phyloP scores from a whole-genome alignment of 2,329 filamentous ascomycete genomes.

The Alternaria rosae region DNA sequence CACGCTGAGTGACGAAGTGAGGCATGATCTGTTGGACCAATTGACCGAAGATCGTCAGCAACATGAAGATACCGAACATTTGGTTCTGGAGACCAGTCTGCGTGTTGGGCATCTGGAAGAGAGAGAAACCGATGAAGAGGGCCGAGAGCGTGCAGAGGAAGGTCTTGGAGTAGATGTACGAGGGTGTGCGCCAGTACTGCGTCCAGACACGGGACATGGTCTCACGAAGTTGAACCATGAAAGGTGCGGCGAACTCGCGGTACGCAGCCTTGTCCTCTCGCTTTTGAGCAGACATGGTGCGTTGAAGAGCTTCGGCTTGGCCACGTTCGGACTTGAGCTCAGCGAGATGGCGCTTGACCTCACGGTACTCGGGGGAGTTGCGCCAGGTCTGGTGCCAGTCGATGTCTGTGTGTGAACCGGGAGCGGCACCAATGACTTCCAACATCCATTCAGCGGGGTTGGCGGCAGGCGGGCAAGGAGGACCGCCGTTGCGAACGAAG shows the following conservation, averaged over 20 bases:
- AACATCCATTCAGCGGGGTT: constrained; percentile 88
- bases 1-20: constrained; percentile 81
- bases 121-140: constrained; percentile 84
- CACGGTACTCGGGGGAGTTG: constrained; percentile 55
- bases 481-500: constrained; percentile 76
- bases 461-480: constrained; percentile 68
- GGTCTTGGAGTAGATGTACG: constrained; percentile 86
- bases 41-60: constrained; percentile 80
- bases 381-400: constrained; percentile 61
- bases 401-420: constrained; percentile 58
- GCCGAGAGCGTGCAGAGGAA: constrained; percentile 70
- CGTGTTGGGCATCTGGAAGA: constrained; percentile 74
- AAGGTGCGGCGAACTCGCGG: constrained; percentile 82
- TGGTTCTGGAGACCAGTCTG: constrained; percentile 85
- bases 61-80: constrained; percentile 85
- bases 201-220: constrained; percentile 80
- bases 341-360: constrained; percentile 56
- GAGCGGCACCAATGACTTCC: constrained; percentile 62
- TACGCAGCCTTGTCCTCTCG: constrained; percentile 63
- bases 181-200: constrained; percentile 90
- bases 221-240: constrained; percentile 70
- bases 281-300: constrained; percentile 51
- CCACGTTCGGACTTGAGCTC: constrained; percentile 53
- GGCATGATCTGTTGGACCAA: constrained; percentile 84
- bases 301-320: constrained; percentile 41